A percentile compares a stretch with the other conserved stretches of the same genome.
These are phyloP conservation scores for Globisporangium cystogenes DNA, from an alignment of 352 stramenopile species.

Conservation along the genomic window DNA sequence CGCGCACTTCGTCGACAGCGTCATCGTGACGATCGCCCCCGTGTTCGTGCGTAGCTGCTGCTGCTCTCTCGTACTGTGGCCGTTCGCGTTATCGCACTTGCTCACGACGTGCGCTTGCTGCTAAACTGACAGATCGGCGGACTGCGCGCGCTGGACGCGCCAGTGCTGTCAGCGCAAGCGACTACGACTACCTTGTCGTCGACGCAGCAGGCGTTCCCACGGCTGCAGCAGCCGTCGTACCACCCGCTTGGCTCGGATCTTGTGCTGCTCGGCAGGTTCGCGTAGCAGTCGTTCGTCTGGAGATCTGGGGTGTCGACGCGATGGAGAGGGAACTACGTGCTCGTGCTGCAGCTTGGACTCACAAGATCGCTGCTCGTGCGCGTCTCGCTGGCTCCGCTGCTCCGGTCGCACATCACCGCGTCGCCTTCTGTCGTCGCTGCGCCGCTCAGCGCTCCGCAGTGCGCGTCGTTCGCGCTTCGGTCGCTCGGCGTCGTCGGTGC, in stretches of 20 bases:
- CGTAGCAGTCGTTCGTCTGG: conserved; percentile 4
- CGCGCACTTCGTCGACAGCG: conserved; percentile 49
- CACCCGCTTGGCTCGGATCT: conserved; percentile 14
- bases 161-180: conserved; percentile 9
- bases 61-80: background rate
- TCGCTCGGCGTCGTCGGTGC: conserved; percentile 22
- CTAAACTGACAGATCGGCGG: conserved; percentile 50
- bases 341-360: conserved; percentile 57
- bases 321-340: conserved; percentile 34
- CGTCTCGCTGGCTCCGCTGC: conserved; percentile 35
- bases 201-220: conserved; percentile 7
- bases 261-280: conserved; percentile 11
- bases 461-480: conserved; percentile 24
- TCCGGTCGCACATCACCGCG: conserved; percentile 32
- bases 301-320: conserved; percentile 21
- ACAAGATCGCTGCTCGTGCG: conserved; percentile 44
- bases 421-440: conserved; percentile 32
- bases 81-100: background rate
- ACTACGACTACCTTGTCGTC: background rate
- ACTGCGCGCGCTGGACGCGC: conserved; percentile 32
- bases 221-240: conserved; percentile 15
- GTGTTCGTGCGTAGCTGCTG: conserved; percentile 54
- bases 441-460: conserved; percentile 22
- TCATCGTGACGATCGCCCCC: conserved; percentile 75
- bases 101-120: background rate